Percentiles rank a stretch among this genome's conserved stretches.
These are phyloP conservation scores for Cardamine occulta DNA, from an alignment of 345 rosid genomes.

Conservation along the genomic window DNA sequence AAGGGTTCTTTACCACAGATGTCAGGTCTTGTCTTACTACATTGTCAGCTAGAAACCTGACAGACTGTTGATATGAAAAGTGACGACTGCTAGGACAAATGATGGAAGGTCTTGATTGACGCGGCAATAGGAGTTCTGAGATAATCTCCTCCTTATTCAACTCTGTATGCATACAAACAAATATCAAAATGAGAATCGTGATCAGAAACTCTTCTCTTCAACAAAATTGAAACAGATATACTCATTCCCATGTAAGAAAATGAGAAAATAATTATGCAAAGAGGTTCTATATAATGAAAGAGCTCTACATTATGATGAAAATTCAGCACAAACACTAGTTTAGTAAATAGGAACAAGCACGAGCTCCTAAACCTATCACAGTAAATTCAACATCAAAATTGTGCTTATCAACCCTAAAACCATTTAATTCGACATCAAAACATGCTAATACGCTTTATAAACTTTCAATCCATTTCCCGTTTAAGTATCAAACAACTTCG, in stretches of 20 bases:
- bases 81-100: slow-evolving; percentile 45
- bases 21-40: slow-evolving; percentile 37
- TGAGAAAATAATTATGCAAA: slow-evolving; percentile 5
- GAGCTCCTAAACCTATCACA: slow-evolving; percentile 8
- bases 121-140: slow-evolving; percentile 56
- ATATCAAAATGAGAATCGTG: neutral
- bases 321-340: slow-evolving; percentile 7
- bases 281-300: slow-evolving; percentile 2
- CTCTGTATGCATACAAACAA: slow-evolving; percentile 50
- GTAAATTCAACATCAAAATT: slow-evolving; percentile 8
- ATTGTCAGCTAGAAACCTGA: slow-evolving; percentile 40
- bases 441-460: neutral
- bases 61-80: slow-evolving; percentile 47
- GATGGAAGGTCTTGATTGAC: slow-evolving; percentile 46
- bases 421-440: neutral
- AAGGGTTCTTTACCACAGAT: slow-evolving; percentile 29
- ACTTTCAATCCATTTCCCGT: neutral
- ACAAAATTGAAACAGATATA: slow-evolving; percentile 1
- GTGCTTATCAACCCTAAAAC: slow-evolving; percentile 12
- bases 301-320: slow-evolving; percentile 18
- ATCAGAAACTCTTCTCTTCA: slow-evolving; percentile 2
- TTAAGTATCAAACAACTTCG: slow-evolving; percentile 24
- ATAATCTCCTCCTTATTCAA: slow-evolving; percentile 75
- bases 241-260: slow-evolving; percentile 1
- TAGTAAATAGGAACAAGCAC: slow-evolving; percentile 12